Conservation (phyloP, 179 eudicot species). For the Beta lomatogona region DNA sequence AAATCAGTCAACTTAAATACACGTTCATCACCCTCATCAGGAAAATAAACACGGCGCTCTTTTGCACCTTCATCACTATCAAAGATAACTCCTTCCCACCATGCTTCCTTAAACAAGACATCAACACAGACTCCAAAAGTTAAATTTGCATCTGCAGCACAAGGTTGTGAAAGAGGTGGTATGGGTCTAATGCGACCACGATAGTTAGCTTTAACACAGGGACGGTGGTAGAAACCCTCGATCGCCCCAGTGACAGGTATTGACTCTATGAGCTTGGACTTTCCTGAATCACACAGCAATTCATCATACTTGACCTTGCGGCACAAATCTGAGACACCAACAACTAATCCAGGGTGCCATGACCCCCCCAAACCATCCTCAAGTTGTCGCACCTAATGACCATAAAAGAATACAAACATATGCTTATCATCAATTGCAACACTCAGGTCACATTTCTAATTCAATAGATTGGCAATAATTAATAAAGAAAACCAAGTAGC, state of each 20-base stretch:
- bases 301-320: slow-evolving; percentile 44
- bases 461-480: neutral
- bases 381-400: slow-evolving; percentile 44
- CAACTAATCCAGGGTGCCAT: slow-evolving; percentile 50
- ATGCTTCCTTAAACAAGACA: slow-evolving; percentile 45
- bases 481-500: neutral
- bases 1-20: slow-evolving; percentile 31
- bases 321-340: slow-evolving; percentile 40
- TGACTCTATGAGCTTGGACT: slow-evolving; percentile 46
- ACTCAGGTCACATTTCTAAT: neutral
- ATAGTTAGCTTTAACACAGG: slow-evolving; percentile 34
- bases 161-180: slow-evolving; percentile 30
- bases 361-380: slow-evolving; percentile 51
- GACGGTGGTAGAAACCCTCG: slow-evolving; percentile 48
- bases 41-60: slow-evolving; percentile 48
- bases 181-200: slow-evolving; percentile 52
- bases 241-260: slow-evolving; percentile 50
- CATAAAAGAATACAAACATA: neutral
- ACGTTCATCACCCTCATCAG: slow-evolving; percentile 53
- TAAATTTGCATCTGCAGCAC: slow-evolving; percentile 20
- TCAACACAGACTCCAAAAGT: slow-evolving; percentile 51
- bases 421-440: neutral
- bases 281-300: slow-evolving; percentile 44
- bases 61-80: slow-evolving; percentile 39
- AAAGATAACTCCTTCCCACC: slow-evolving; percentile 68